Base-by-base conservation (phyloP, 1,284 basidiomycete genomes). In the Boletellus sp. region DNA sequence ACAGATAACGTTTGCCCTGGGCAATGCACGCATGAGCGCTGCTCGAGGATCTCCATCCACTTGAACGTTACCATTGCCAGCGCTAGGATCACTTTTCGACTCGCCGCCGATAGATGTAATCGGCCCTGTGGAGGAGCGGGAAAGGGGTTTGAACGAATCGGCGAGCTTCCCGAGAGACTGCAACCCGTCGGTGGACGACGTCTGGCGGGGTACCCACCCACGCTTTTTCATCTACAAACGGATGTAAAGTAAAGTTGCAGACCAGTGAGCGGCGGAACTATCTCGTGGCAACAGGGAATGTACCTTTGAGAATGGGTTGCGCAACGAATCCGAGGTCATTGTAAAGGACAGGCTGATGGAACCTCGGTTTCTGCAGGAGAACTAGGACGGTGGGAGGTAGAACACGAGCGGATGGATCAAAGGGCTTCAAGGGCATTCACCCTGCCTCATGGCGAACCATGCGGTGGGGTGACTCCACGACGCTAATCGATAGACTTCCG, bases 401-500 rank as follows among this genome's bases (percentile, higher is more conserved):
- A 26, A 52, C 16, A 46, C 26, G 30, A 39, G 41, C 22, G 41
- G 51, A 19, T 45, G 49, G 33, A 48, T 41, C 41, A 38, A 42
- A 50, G 32, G 49, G 61, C 38, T 37, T 21, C 36, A 19, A 43
- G 26, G 28, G 45, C 33, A 46, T 49, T 40, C 50, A 50, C 40
- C 35, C 32, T 38, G 60, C 62, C 64, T 64, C 61, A 54, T 64
- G 65, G 62, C 47, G 2, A 33, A 50, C 59, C 53, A 62, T 63
- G 62, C 58, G 55, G 62, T 37, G 6, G 33, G 21, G 33, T 58
- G 30, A 45, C 50, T 4, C 30, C 30, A 32, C 30, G 12, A 42
- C 12, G 18, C 32, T 37, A 56, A 67, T 62, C 42, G 46, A 48
- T 58, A 22, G 36, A 44, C 19, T 40, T 44, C 21, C 43, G 33